Percentiles rank a stretch among this genome's conserved stretches.
Conservation (phyloP, 192 early-diverging fungal species). For the Ambispora gerdemannii region DNA sequence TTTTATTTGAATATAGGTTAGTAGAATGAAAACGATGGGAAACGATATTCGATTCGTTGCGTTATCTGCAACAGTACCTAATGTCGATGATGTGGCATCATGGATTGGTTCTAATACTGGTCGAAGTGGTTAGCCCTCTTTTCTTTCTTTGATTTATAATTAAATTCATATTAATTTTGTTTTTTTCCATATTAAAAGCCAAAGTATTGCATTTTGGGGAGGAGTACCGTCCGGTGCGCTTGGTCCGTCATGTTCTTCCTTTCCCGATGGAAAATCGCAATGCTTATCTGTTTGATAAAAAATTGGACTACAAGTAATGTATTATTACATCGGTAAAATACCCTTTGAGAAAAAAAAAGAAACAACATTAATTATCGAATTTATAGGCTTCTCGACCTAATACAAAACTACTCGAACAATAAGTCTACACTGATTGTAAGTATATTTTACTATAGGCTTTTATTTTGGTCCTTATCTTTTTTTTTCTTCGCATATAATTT, state of each 20-base stretch:
- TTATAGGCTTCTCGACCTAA: constrained; percentile 38
- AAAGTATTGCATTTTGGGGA: constrained; percentile 55
- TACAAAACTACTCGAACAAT: constrained; percentile 31
- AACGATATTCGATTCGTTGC: constrained; percentile 49
- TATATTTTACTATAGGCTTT: not conserved
- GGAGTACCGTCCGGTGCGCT: constrained; percentile 63
- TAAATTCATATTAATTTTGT: not conserved
- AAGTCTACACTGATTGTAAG: constrained; percentile 43
- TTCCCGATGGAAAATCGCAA: constrained; percentile 37
- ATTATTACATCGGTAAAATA: too few species aligned
- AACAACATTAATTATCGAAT: not conserved
- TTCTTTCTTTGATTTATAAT: too few species aligned
- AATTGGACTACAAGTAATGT: constrained; percentile 49
- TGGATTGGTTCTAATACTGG: constrained; percentile 44
- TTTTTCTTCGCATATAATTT: not conserved
- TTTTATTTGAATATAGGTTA: constrained; percentile 8
- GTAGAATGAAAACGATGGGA: constrained; percentile 20
- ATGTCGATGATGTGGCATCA: constrained; percentile 60
- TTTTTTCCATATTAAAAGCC: not conserved
- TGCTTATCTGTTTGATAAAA: constrained; percentile 56
- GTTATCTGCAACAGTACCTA: constrained; percentile 70
- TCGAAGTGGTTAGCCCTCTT: not conserved
- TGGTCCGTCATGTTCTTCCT: constrained; percentile 51
- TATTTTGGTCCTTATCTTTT: not conserved
- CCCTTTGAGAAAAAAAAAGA: not conserved